Evolutionary conservation across 352 stramenopile genomes (phyloP).

Genomic region (Vaucheria bursata): DNA sequence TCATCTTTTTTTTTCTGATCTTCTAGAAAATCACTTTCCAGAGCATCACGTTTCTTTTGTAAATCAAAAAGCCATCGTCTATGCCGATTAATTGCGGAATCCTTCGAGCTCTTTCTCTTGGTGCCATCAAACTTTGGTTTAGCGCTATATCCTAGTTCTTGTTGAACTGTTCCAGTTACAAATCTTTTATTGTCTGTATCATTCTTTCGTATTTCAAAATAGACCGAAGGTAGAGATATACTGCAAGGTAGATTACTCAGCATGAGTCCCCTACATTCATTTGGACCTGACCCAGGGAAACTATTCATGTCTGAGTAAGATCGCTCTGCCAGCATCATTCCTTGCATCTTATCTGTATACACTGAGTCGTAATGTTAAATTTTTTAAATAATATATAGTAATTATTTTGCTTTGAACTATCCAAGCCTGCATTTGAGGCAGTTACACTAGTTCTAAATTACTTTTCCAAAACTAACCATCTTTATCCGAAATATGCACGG

Average conservation of each 20-base stretch:
- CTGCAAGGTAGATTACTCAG: conserved; percentile 86
- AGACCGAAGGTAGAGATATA: conserved; percentile 86
- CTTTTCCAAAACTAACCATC: neutral
- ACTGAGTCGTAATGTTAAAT: neutral
- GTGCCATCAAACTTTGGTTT: conserved; percentile 27
- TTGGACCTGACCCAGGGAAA: neutral
- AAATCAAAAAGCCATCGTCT: conserved; percentile 81
- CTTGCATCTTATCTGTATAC: conserved; percentile 1
- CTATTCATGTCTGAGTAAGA: conserved; percentile 5
- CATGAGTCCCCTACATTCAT: too few relatives aligned
- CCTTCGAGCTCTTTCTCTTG: conserved; percentile 68
- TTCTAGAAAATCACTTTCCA: conserved; percentile 66
- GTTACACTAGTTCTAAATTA: too few relatives aligned
- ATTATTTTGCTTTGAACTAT: too few relatives aligned
- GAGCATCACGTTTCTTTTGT: conserved; percentile 71
- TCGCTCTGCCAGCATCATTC: conserved; percentile 45
- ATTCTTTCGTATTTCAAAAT: conserved; percentile 52
- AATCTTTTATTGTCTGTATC: conserved; percentile 14
- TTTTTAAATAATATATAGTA: neutral
- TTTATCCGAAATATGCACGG: neutral
- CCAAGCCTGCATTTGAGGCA: too few relatives aligned
- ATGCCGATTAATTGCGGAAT: conserved; percentile 78
- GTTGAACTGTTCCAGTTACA: conserved; percentile 43
- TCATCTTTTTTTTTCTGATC: conserved; percentile 63
- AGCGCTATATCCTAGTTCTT: conserved; percentile 14